These are phyloP conservation scores for Hanseniaspora taiwanica DNA, from an alignment of 805 yeast species.

Conservation along the genomic window DNA sequence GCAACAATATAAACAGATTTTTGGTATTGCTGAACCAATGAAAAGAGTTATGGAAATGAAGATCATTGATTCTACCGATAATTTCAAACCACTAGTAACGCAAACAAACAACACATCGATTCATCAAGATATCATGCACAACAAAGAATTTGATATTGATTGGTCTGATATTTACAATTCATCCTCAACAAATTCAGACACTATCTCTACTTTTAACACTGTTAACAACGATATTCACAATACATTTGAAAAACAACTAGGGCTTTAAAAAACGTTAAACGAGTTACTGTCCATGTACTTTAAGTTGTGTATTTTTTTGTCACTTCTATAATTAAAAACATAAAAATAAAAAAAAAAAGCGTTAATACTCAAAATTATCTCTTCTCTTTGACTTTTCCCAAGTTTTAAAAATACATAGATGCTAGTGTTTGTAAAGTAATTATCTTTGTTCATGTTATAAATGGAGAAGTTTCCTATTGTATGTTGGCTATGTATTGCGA, in stretches of 20 bases:
- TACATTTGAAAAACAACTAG: slow-evolving; percentile 56
- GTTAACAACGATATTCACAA: slow-evolving; percentile 45
- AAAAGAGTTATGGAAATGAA: slow-evolving; percentile 80
- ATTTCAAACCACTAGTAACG: slow-evolving; percentile 39
- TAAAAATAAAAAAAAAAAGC: too few species aligned
- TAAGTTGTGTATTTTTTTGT: too few species aligned
- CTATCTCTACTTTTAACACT: slow-evolving; percentile 24
- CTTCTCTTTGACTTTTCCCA: too few species aligned
- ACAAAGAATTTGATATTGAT: slow-evolving; percentile 64
- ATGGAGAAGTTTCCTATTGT: too few species aligned
- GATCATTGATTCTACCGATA: slow-evolving; percentile 53
- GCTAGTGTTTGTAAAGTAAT: too few species aligned
- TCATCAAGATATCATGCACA: slow-evolving; percentile 66
- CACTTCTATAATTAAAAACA: too few species aligned
- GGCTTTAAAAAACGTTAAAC: too few species aligned
- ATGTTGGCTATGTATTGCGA: too few species aligned
- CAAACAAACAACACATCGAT: slow-evolving; percentile 24
- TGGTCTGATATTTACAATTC: slow-evolving; percentile 88
- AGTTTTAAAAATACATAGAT: too few species aligned
- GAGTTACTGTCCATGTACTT: too few species aligned
- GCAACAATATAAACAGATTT: slow-evolving; percentile 68
- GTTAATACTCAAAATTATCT: too few species aligned
- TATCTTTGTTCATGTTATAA: too few species aligned
- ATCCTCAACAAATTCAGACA: slow-evolving; percentile 21
- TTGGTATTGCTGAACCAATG: slow-evolving; percentile 91